Evolutionary conservation across 306 rosid species (phyloP).

Genomic region (Hippophae tibetana): DNA sequence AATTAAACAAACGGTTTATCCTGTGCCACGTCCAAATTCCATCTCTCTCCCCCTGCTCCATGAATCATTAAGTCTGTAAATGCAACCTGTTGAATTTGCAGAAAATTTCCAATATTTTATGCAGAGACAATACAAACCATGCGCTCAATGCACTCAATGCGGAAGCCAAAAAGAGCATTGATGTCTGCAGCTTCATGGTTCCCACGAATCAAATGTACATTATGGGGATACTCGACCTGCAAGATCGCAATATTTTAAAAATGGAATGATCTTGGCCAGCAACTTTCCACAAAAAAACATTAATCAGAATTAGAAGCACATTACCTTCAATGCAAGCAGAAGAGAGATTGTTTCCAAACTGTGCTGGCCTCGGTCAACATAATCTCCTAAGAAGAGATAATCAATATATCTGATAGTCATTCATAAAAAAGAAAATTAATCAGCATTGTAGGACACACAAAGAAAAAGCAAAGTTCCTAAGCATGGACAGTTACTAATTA

Average conservation of each 20-base stretch:
- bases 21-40: conserved; percentile 99
- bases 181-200: conserved; percentile 99
- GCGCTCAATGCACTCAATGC: conserved; percentile 96
- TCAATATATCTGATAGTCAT: conserved; percentile 85
- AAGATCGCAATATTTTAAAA: conserved; percentile 11
- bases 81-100: conserved; percentile 13
- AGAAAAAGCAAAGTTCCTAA: background rate
- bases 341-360: conserved; percentile 95
- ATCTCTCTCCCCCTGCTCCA: conserved; percentile 89
- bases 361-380: conserved; percentile 98
- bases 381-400: conserved; percentile 99
- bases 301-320: conserved; percentile 9
- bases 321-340: conserved; percentile 91
- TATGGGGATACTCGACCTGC: conserved; percentile 85
- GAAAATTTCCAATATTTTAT: conserved; percentile 1
- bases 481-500: background rate
- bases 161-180: conserved; percentile 98
- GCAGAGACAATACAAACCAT: conserved; percentile 42
- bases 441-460: conserved; percentile 20
- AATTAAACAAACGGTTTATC: conserved; percentile 87
- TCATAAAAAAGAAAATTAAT: conserved; percentile 21
- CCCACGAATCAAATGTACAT: conserved; percentile 92
- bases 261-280: background rate
- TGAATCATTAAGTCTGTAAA: conserved; percentile 22
- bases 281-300: conserved; percentile 5